phyloP scores from a whole-genome alignment of 148 eudicot species.

The Chenopodium berlandieri region DNA sequence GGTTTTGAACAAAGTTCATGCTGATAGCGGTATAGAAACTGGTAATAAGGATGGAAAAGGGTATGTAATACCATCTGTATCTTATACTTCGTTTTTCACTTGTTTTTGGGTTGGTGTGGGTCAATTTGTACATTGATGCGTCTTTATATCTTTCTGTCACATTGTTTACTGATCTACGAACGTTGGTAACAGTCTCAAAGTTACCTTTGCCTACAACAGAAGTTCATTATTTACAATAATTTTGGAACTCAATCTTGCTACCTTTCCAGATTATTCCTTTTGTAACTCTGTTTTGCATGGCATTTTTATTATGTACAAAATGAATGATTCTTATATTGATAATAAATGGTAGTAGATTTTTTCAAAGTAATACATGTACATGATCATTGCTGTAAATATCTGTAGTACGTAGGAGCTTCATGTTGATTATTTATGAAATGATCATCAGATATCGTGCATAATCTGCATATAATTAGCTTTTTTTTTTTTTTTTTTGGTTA shows the following conservation, averaged over 20 bases:
- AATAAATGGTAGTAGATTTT: neutral
- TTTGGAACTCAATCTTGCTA: neutral
- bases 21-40: constrained; percentile 28
- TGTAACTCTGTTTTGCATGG: neutral
- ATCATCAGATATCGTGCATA: neutral
- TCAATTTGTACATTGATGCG: neutral
- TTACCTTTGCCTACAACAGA: neutral
- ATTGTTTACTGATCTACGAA: neutral
- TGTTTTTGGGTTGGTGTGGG: neutral
- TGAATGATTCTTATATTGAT: neutral
- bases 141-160: neutral
- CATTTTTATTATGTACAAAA: neutral
- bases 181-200: neutral
- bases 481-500: too few species aligned
- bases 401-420: neutral
- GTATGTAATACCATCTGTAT: constrained; percentile 27
- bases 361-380: too few species aligned
- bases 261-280: neutral
- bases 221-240: neutral
- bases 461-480: neutral
- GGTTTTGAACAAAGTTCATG: constrained; percentile 40
- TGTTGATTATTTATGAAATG: neutral
- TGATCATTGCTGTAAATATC: too few species aligned
- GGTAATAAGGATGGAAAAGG: constrained; percentile 43
- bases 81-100: neutral